Evolutionary conservation across 169 alveolate species (phyloP).

Genomic region (Eimeria sp.): DNA sequence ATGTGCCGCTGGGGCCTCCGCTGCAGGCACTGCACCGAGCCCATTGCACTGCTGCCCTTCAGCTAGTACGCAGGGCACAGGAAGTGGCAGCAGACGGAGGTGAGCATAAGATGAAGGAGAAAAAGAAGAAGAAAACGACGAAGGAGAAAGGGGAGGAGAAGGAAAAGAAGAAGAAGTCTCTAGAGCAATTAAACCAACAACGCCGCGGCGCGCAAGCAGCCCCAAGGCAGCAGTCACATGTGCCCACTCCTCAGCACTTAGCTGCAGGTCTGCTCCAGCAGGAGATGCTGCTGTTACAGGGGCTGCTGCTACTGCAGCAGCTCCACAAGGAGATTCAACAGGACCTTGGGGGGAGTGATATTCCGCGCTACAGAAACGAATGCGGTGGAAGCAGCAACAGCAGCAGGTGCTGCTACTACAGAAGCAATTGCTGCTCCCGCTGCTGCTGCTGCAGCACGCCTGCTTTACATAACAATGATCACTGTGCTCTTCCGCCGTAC

Average conservation of each 20-base stretch:
- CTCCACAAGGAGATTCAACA: background rate
- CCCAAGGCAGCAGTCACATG: slow-evolving; percentile 27
- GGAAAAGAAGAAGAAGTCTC: background rate
- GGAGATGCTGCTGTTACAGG: background rate
- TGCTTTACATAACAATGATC: background rate
- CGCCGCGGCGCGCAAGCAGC: slow-evolving; percentile 10
- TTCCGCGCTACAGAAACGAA: slow-evolving; percentile 11
- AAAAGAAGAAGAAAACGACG: background rate
- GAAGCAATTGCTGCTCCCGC: background rate
- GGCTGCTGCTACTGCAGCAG: background rate
- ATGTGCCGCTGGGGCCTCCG: background rate
- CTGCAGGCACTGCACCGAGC: background rate
- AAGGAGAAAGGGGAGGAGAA: background rate
- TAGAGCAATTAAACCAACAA: slow-evolving; percentile 1
- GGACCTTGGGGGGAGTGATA: slow-evolving; percentile 12
- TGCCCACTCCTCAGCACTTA: slow-evolving; percentile 25
- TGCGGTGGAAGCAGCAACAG: background rate
- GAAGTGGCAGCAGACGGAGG: background rate
- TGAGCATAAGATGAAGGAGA: background rate
- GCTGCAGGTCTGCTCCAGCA: background rate
- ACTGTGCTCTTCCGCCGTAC: background rate
- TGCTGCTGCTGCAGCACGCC: background rate
- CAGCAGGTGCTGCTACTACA: background rate
- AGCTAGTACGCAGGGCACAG: background rate
- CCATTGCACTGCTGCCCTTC: background rate